phyloP scores from a whole-genome alignment of 306 rosid genomes.

The Medicago truncatula region DNA sequence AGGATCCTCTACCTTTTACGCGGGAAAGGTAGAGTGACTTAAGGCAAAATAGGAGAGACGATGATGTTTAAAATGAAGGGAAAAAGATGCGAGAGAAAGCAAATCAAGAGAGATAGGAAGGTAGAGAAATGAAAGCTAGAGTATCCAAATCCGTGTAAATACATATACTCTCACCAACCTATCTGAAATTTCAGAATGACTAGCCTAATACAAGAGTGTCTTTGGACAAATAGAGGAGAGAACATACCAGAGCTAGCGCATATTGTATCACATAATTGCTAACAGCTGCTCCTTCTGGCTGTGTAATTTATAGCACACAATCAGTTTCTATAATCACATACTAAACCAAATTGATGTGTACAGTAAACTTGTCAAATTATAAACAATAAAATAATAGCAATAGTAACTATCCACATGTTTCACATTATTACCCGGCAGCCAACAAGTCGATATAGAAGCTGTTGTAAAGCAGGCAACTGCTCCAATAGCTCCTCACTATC shows the following conservation, averaged over 20 bases:
- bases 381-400: neutral
- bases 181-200: slow-evolving; percentile 29
- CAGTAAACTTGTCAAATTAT: neutral
- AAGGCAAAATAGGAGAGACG: too few species aligned
- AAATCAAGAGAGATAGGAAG: too few species aligned
- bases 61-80: too few species aligned
- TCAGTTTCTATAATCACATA: slow-evolving; percentile 26
- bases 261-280: slow-evolving; percentile 93
- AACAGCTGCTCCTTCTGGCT: slow-evolving; percentile 98
- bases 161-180: neutral
- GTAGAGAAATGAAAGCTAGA: too few species aligned
- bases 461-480: slow-evolving; percentile 97
- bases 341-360: neutral
- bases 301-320: slow-evolving; percentile 47
- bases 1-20: too few species aligned
- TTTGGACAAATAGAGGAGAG: slow-evolving; percentile 9
- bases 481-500: slow-evolving; percentile 92
- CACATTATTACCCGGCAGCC: slow-evolving; percentile 77
- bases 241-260: slow-evolving; percentile 94
- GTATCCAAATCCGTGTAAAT: neutral
- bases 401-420: slow-evolving; percentile 29
- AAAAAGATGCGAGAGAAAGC: too few species aligned
- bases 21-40: too few species aligned
- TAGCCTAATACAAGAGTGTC: slow-evolving; percentile 17
- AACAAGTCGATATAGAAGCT: slow-evolving; percentile 85